These are phyloP conservation scores for Erodium texanum DNA, from an alignment of 441 rosid genomes.

Conservation along the genomic window DNA sequence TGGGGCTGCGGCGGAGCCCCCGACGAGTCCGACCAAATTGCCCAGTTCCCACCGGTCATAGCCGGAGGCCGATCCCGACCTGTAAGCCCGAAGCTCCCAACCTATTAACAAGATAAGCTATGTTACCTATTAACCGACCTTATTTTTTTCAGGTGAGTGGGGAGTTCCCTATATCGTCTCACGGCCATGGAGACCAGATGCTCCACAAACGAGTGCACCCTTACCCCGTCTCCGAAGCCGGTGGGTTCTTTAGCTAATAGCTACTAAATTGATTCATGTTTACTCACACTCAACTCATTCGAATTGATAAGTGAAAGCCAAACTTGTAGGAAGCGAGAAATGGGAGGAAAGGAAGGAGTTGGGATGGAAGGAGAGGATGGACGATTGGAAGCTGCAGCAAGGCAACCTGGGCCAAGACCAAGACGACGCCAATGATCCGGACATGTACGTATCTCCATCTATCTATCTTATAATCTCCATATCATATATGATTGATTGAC, in stretches of 20 bases:
- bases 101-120: too few relatives aligned
- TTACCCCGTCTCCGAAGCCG: conserved; percentile 72
- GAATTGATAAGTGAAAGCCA: too few relatives aligned
- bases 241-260: conserved; percentile 25
- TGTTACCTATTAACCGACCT: too few relatives aligned
- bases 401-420: conserved; percentile 11
- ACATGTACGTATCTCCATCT: conserved; percentile 4
- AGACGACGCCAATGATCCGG: background rate
- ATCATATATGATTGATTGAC: too few relatives aligned
- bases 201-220: conserved; percentile 86
- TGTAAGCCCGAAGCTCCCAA: too few relatives aligned
- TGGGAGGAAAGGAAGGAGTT: conserved; percentile 81
- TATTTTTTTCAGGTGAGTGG: conserved; percentile 54
- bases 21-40: conserved; percentile 55
- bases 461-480: too few relatives aligned
- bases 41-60: conserved; percentile 60
- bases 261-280: too few relatives aligned
- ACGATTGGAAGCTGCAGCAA: conserved; percentile 7
- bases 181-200: conserved; percentile 56
- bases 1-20: conserved; percentile 98
- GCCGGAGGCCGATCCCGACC: conserved; percentile 61
- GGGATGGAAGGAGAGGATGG: conserved; percentile 42
- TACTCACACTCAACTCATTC: too few relatives aligned
- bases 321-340: conserved; percentile 57
- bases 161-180: conserved; percentile 58